phyloP scores from a whole-genome alignment of 1,139 yeast genomes.

The Saccharomyces hybrid region DNA sequence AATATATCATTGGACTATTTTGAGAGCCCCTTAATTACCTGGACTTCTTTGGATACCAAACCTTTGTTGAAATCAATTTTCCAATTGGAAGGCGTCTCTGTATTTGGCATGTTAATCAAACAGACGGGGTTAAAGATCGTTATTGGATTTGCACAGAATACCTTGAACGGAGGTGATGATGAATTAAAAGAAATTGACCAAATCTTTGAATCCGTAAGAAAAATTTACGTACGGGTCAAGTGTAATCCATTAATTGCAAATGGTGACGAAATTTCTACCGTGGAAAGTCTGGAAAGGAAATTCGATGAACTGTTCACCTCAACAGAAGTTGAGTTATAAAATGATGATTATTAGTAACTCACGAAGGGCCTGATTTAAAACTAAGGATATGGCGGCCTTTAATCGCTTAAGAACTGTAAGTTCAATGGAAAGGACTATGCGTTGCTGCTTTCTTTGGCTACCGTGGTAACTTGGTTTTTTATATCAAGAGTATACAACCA shows the following conservation, averaged over 20 bases:
- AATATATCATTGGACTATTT: conserved; percentile 30
- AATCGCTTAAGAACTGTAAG: neutral
- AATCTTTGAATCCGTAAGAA: conserved; percentile 21
- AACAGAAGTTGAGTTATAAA: neutral
- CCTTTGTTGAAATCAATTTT: conserved; percentile 21
- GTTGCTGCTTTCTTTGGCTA: neutral
- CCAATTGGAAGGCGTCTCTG: conserved; percentile 24
- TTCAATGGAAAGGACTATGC: neutral
- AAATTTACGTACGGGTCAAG: conserved; percentile 20
- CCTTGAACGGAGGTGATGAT: conserved; percentile 10
- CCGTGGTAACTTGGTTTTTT: neutral
- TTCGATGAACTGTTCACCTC: conserved; percentile 1
- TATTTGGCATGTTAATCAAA: conserved; percentile 25
- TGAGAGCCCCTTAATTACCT: conserved; percentile 24
- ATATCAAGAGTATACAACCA: neutral
- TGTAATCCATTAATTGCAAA: conserved; percentile 23
- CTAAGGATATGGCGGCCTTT: neutral
- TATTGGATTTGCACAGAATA: conserved; percentile 20
- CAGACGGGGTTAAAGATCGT: conserved; percentile 27
- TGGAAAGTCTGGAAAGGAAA: conserved; percentile 10
- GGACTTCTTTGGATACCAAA: conserved; percentile 12
- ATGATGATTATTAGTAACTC: neutral
- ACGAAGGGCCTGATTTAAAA: neutral
- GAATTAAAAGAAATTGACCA: conserved; percentile 7
- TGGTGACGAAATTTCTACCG: neutral